Evolutionary conservation across 495 filamentous ascomycete species (phyloP), one percentile per base, ranked within the genome.

Genomic region (Lophiostoma macrostomum): DNA sequence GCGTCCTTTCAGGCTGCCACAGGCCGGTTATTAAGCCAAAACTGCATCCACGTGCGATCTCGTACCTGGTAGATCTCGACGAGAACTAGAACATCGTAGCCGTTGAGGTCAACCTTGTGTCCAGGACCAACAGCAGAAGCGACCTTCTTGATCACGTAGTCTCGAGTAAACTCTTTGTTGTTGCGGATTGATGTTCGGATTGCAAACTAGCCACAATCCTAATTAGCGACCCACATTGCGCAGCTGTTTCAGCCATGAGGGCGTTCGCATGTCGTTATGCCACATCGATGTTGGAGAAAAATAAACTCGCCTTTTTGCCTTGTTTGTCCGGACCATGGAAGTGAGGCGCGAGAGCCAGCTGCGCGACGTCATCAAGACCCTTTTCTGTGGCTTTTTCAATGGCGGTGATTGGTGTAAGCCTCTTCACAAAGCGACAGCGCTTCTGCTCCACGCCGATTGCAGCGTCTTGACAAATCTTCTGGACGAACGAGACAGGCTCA

Each of bases 31-130:
- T n/a, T n/a, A n/a, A n/a, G n/a, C n/a, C n/a, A n/a, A n/a, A n/a
- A n/a, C n/a, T n/a, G n/a, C n/a, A n/a, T n/a, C 31, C 51, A 58
- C 52, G 69, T 47, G 37, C 40, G 35, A 31, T 50, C 41, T 37
- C 80, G 66, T 74, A 94, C 91, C 79, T 93, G 84, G 67, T 86
- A 91, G 18, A 99, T 75, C 60, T 95, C 88, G 27, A 98, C 83
- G 29, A 96, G 70, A 58, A 99, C 90, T 24, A 93, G 77, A 54
- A 87, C 73, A 69, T 97, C 90, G 25, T 89, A 90, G 22, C 80
- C 77, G 25, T 74, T 85, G 18, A 99, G 76, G 65, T 96, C 83
- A 44, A 97, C 93, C 18, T 81, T 85, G 65, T 97, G 94, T 27
- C 76, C 71, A 7, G 73, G 64, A 0, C 85, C 85, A 20, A 87